Conservation (phyloP, 192 early-diverging fungal genomes). For the Coemansia sp. region DNA sequence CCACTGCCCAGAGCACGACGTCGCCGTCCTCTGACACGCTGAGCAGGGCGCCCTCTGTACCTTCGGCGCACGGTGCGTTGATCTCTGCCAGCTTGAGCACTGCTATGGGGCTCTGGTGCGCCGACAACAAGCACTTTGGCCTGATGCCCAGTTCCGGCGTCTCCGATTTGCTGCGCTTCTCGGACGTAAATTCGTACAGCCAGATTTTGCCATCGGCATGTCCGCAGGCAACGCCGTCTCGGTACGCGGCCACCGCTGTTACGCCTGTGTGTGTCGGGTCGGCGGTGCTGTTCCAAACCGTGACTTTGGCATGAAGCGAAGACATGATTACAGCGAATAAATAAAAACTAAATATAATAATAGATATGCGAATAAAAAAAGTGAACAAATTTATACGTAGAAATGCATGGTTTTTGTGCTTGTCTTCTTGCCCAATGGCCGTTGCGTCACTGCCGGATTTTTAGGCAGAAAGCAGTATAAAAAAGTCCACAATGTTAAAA, state of each 20-base stretch:
- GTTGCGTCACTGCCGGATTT: too few species aligned
- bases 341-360: slow-evolving; percentile 1
- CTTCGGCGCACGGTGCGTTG: slow-evolving; percentile 28
- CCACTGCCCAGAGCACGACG: slow-evolving; percentile 35
- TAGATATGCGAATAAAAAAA: neutral
- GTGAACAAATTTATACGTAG: neutral
- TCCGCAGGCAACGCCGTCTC: slow-evolving; percentile 41
- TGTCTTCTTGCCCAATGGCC: neutral
- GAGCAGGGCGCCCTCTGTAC: slow-evolving; percentile 36
- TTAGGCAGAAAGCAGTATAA: too few species aligned
- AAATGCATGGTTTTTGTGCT: neutral
- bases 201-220: slow-evolving; percentile 45
- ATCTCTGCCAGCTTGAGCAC: slow-evolving; percentile 27
- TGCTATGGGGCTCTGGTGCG: slow-evolving; percentile 29
- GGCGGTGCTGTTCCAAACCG: slow-evolving; percentile 42
- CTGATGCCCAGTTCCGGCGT: slow-evolving; percentile 8
- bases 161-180: neutral
- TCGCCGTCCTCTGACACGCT: slow-evolving; percentile 43
- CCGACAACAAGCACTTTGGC: slow-evolving; percentile 35
- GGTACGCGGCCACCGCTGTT: slow-evolving; percentile 23
- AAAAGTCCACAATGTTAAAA: too few species aligned
- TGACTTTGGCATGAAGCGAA: slow-evolving; percentile 29
- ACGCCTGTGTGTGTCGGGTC: slow-evolving; percentile 34
- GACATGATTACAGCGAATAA: slow-evolving; percentile 13
- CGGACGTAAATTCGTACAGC: slow-evolving; percentile 31